A percentile compares a stretch with the other conserved stretches of the same genome.
These are phyloP conservation scores for Geoglossum cookeanum DNA, from an alignment of 2,329 filamentous ascomycete genomes.

Conservation along the genomic window DNA sequence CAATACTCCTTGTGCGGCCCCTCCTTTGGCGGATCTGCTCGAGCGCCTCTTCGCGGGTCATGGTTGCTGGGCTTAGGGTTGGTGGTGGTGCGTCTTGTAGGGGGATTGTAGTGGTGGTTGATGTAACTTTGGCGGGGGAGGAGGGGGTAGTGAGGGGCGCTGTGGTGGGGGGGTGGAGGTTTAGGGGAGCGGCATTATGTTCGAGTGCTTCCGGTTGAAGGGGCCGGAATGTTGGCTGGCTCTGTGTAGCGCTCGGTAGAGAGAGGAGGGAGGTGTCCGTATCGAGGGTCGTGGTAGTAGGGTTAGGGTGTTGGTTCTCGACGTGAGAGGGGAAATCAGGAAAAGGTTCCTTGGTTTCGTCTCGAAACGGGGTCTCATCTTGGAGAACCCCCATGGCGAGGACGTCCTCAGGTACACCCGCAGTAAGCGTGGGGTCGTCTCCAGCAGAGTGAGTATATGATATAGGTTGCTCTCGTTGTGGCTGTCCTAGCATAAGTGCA, in stretches of 20 bases:
- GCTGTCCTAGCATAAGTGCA: neutral
- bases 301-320: neutral
- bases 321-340: neutral
- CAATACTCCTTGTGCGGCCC: conserved; percentile 50
- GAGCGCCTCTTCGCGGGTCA: conserved; percentile 55
- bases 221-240: neutral
- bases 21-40: conserved; percentile 56
- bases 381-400: neutral
- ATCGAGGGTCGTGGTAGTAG: neutral
- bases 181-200: neutral
- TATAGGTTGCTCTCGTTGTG: neutral
- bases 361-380: neutral
- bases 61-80: conserved; percentile 22
- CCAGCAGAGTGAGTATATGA: neutral
- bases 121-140: neutral
- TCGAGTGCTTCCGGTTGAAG: neutral
- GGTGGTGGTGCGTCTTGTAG: neutral
- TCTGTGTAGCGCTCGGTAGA: neutral
- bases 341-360: neutral
- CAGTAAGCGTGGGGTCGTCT: neutral
- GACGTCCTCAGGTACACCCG: neutral
- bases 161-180: neutral
- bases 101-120: neutral
- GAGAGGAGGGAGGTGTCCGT: neutral
- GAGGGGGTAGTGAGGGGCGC: neutral